Base-by-base conservation (phyloP, 1,284 basidiomycete species). In the Nidula niveotomentosa region DNA sequence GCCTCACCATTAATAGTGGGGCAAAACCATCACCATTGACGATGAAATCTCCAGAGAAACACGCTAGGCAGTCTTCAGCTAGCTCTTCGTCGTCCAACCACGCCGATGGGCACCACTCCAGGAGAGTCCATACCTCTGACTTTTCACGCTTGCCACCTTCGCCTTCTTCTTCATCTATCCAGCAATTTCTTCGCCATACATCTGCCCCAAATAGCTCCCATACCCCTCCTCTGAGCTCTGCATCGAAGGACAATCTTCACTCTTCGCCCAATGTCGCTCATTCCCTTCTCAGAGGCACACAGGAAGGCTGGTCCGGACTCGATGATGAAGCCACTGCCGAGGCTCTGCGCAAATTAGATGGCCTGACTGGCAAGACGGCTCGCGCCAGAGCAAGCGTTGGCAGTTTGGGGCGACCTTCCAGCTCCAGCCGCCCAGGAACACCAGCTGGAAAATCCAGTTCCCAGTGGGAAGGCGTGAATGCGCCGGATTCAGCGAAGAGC, bases 271-370 rank as follows among this genome's bases (percentile, higher is more conserved):
- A 83, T 64, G 89, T 91, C 55, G 89, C 89, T 0, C 88, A 94
- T 69, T 90, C 90, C 12, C 73, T 92, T 53, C 76, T 93, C 51
- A 81, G 91, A 63, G 86, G 92, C 30, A 87, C 86, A 6, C 85
- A 93, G 63, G 91, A 93, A 68, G 91, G 91, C 18, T 93, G 91
- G 90, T 88, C 86, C 23, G 88, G 83, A 58, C 76, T 92, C 61
- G 89, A 91, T 65, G 92, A 96, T 64, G 88, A 94, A 58, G 89
- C 89, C 13, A 96, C 96, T 1, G 90, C 87, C 3, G 94, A 97
- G 66, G 94, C 94, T 3, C 78, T 99, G 49, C 85, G 96, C 53
- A 97, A 97, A 72, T 76, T 99, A 23, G 97, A 99, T 65, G 96
- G 96, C 0, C 71, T 98, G 10, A 85, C 86, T 3, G 86, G 84